A percentile compares a stretch with the other conserved stretches of the same genome.
Evolutionary conservation across 768 basidiomycete genomes (phyloP).

Genomic region (Nidularia sp.): DNA sequence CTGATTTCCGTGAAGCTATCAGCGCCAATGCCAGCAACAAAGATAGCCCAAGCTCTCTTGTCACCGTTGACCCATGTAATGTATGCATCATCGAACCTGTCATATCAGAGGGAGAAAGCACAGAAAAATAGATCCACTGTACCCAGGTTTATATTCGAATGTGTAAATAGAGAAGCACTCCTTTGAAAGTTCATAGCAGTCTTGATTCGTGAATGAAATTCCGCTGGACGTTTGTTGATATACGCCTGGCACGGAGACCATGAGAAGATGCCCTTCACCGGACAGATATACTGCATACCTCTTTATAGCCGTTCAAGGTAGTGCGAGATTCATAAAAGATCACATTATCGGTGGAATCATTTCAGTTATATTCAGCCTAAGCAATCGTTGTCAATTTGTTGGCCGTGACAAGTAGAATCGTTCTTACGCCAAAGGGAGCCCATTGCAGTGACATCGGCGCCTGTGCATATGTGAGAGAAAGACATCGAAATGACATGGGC

Average conservation of each 20-base stretch:
- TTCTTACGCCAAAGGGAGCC: constrained; percentile 65
- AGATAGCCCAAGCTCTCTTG: constrained; percentile 63
- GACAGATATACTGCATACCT: constrained; percentile 40
- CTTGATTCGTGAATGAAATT: constrained; percentile 54
- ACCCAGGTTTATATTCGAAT: constrained; percentile 51
- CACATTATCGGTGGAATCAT: constrained; percentile 45
- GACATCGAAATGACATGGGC: not conserved
- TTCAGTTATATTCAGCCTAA: constrained; percentile 57
- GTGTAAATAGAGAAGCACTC: constrained; percentile 32
- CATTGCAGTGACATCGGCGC: constrained; percentile 52
- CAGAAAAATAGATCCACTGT: constrained; percentile 4
- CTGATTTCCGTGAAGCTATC: constrained; percentile 51
- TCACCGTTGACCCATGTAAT: constrained; percentile 73
- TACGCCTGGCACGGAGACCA: constrained; percentile 28
- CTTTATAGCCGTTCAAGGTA: constrained; percentile 51
- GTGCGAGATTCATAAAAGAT: constrained; percentile 46
- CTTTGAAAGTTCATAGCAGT: constrained; percentile 51
- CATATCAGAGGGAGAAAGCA: not conserved
- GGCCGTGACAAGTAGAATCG: too few species aligned
- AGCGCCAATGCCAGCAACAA: constrained; percentile 47
- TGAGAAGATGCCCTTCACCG: constrained; percentile 22
- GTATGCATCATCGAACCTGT: constrained; percentile 36
- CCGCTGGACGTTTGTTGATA: constrained; percentile 76
- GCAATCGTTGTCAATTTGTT: constrained; percentile 34
- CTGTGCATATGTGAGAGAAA: constrained; percentile 17